Evolutionary conservation across 495 filamentous ascomycete species (phyloP).

Genomic region (Bathelium albidoporum): DNA sequence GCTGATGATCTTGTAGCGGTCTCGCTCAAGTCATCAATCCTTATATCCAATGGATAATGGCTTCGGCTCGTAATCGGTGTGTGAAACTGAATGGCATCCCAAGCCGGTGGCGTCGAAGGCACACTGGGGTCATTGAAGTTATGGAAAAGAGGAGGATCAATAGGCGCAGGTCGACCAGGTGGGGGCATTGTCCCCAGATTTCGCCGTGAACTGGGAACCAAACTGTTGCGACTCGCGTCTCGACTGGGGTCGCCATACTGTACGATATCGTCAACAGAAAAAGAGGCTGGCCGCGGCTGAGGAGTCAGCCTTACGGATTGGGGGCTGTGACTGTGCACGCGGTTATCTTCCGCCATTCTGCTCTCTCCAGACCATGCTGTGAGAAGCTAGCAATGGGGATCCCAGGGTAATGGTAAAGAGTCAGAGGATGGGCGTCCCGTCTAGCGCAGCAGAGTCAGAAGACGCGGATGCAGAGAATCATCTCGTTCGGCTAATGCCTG

Average conservation of each 20-base stretch:
- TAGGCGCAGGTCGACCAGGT: neutral
- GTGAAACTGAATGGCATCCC: neutral
- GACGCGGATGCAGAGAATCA: neutral
- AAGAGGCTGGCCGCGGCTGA: neutral
- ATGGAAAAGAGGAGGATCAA: neutral
- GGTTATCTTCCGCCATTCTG: neutral
- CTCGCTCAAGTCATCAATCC: neutral
- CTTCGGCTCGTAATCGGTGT: neutral
- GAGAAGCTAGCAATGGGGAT: neutral
- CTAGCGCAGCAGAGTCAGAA: neutral
- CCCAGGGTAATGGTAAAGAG: neutral
- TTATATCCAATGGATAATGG: neutral
- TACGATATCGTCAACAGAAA: neutral
- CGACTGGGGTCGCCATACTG: neutral
- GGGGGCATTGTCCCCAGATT: neutral
- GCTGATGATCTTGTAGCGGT: neutral
- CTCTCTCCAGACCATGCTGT: neutral
- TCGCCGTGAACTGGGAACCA: neutral
- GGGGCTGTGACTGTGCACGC: neutral
- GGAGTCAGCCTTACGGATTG: neutral
- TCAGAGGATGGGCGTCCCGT: neutral
- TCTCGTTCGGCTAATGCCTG: neutral
- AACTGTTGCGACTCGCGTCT: neutral
- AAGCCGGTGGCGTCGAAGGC: neutral
- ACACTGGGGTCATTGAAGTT: neutral